Base-by-base conservation (phyloP, 1,139 yeast species). In the Protomyces inouyei region DNA sequence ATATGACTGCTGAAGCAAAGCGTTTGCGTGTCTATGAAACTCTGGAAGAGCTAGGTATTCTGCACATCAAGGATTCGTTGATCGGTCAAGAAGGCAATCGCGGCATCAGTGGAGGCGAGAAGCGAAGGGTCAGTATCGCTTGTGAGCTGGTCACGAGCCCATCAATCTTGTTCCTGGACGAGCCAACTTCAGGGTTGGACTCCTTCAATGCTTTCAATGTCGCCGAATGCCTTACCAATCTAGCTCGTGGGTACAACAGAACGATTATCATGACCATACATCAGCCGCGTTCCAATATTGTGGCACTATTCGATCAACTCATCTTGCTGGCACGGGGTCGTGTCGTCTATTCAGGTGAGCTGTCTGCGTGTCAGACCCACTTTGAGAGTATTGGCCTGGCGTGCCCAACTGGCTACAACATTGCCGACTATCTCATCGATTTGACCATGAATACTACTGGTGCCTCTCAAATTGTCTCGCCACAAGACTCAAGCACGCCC, bases 221-320 rank as follows among this genome's bases (percentile, higher is more conserved):
- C 12, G 79, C 93, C 61, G 97, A 92, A 67, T 83, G 91, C 68
- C 80, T 93, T 64, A 93, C 88, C 2, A 83, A 88, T 67, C 80
- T 93, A 67, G 90, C 97, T 0, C 80, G 86, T 66, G 87, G 86
- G 70, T 88, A 86, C 74, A 85, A 87, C 67, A 83, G 98, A 73
- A 92, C 98, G 0, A 86, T 93, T 57, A 84, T 93, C 0, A 87
- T 93, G 73, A 90, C 98, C 0, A 93, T 93, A 69, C 98, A 93
- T 76, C 98, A 93, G 73, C 98, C 98, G n/a, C 83, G 98, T 73
- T 89, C 97, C 67, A 93, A 93, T 71, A 92, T 93, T 73, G 97
- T 93, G 36, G 85, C 97, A 0, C 77, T 90, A 64, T 93, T 93
- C 76, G 97, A 92, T 73, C 86, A 87, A 69, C 80, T 93, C 64